These are phyloP conservation scores for Penicillium verrucosum DNA, from an alignment of 2,329 filamentous ascomycete species.

Conservation along the genomic window DNA sequence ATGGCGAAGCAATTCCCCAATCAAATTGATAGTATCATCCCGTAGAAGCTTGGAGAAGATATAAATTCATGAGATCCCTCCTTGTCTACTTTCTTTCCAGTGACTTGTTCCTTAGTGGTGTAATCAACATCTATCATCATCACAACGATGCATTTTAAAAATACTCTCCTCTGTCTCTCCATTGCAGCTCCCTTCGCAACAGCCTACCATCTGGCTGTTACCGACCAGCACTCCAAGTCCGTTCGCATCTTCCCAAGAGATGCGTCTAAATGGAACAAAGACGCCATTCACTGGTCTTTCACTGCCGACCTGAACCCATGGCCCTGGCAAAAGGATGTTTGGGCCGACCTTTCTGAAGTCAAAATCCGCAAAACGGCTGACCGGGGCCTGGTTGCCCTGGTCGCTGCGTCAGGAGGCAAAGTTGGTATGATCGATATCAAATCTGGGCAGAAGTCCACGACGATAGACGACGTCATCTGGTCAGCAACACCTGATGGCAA, in stretches of 20 bases:
- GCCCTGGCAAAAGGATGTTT: not conserved
- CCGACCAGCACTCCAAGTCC: constrained; percentile 31
- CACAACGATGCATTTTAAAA: too few species aligned
- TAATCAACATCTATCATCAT: too few species aligned
- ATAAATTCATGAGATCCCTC: too few species aligned
- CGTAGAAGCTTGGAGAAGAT: too few species aligned
- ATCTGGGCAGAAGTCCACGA: not conserved
- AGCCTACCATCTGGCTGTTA: too few species aligned
- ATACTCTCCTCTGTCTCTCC: too few species aligned
- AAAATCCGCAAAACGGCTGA: not conserved
- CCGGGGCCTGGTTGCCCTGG: not conserved
- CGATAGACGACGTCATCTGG: not conserved
- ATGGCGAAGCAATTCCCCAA: too few species aligned
- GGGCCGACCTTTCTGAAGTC: not conserved
- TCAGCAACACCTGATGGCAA: not conserved
- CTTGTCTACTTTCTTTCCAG: too few species aligned
- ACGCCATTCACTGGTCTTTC: constrained; percentile 11
- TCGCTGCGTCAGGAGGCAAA: not conserved
- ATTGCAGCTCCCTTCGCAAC: too few species aligned
- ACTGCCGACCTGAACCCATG: not conserved
- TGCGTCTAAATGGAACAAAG: constrained; percentile 19
- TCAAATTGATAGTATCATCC: too few species aligned
- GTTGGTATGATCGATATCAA: not conserved
- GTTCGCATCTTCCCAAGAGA: not conserved
- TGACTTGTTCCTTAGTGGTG: too few species aligned